Base-by-base conservation (phyloP, 805 yeast genomes). In the Yamadazyma sp. region DNA sequence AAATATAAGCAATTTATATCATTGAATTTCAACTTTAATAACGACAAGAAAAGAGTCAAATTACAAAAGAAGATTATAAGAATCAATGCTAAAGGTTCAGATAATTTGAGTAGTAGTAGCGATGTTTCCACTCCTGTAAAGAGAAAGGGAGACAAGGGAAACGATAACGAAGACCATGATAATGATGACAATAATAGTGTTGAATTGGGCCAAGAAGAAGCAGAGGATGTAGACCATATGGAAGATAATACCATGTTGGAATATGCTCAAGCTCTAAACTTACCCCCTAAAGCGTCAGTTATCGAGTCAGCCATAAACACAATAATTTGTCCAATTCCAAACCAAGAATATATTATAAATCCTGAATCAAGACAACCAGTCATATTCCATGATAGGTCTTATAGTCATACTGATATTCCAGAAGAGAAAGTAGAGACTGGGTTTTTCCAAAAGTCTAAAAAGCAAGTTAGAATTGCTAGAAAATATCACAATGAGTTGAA, bases 201-300 rank as follows among this genome's bases (percentile, higher is more conserved):
- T 7, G 40, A 31, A n/a, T 30, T 40, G 34, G 22, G 18, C 16
- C 44, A 44, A 24, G 36, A 39, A 19, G 39, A 42, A 5, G 45
- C 44, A 12, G 52, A 44, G 26, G 27, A 32, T 11, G 35, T 19
- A 2, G 24, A 25, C 11, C 35, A 28, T 7, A 35, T 23, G 20
- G 43, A 37, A 13, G 42, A 33, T 4, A 33, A 38, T 11, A 34
- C 42, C 4, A 5, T 33, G 9, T 16, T 35, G 20, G 35, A 36
- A 18, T 25, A 31, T 27, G 10, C 20, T 11, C 35, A 25, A 17
- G 22, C 38, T 8, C 52, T 74, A 23, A 48, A 56, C 9, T 69
- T 78, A 6, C 74, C 73, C 1, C 72, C 72, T 2, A 61, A 62
- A 43, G 71, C 74, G 1, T 61, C 69, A 2, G 61, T 68, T 1